These are phyloP conservation scores for Penicilliopsis zonata DNA, from an alignment of 495 filamentous ascomycete genomes.

Conservation along the genomic window DNA sequence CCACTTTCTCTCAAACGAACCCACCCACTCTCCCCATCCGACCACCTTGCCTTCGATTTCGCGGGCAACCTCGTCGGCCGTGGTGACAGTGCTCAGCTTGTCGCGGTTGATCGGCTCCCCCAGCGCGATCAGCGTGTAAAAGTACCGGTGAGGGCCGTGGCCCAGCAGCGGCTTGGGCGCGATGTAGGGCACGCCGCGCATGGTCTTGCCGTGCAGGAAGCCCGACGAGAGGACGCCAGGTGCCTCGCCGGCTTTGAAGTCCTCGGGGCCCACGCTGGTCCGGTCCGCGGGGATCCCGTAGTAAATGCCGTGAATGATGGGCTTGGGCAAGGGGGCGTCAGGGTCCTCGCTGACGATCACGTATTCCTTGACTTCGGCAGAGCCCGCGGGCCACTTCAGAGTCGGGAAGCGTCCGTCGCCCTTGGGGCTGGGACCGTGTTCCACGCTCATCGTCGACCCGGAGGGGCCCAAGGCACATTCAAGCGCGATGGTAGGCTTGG, in stretches of 20 bases:
- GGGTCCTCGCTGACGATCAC: conserved; percentile 38
- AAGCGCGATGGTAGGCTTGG: conserved; percentile 29
- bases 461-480: conserved; percentile 30
- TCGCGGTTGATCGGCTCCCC: conserved; percentile 21
- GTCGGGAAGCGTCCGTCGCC: conserved; percentile 29
- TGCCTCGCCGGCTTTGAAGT: conserved; percentile 16
- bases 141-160: conserved; percentile 38
- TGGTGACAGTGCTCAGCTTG: conserved; percentile 18
- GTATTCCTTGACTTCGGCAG: conserved; percentile 28
- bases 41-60: conserved; percentile 34
- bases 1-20: conserved; percentile 29
- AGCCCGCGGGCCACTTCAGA: conserved; percentile 27
- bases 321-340: conserved; percentile 33
- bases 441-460: conserved; percentile 21
- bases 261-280: conserved; percentile 21
- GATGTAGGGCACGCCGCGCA: conserved; percentile 23
- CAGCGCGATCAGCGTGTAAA: conserved; percentile 36
- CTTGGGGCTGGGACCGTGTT: conserved; percentile 29
- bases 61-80: conserved; percentile 22
- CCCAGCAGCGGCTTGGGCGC: conserved; percentile 29
- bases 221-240: conserved; percentile 23
- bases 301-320: conserved; percentile 36
- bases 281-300: conserved; percentile 26
- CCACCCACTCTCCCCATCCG: conserved; percentile 42
- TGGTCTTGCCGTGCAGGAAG: conserved; percentile 34